These are phyloP conservation scores for Fusarium miscanthi DNA, from an alignment of 2,329 filamentous ascomycete genomes.

Conservation along the genomic window DNA sequence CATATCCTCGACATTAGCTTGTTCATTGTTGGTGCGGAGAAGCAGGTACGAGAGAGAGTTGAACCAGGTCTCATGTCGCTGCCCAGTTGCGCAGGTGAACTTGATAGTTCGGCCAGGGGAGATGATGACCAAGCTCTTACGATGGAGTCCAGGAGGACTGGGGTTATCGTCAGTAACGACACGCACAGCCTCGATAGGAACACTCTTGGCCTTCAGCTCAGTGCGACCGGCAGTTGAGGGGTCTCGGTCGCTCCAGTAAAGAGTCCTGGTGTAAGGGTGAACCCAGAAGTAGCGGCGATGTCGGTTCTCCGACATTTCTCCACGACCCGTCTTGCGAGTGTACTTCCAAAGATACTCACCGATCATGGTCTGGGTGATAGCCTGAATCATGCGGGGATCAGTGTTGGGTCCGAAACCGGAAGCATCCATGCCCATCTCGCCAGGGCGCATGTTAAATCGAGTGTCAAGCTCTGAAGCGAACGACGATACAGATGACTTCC, in stretches of 20 bases:
- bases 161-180: constrained; percentile 96
- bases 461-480: constrained; percentile 95
- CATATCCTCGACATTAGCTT: constrained; percentile 69
- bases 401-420: constrained; percentile 76
- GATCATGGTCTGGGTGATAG: constrained; percentile 99
- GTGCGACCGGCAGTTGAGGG: constrained; percentile 81
- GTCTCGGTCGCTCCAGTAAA: constrained; percentile 97
- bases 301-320: constrained; percentile 86
- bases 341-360: constrained; percentile 99
- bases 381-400: constrained; percentile 98
- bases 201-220: constrained; percentile 85
- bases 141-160: constrained; percentile 91
- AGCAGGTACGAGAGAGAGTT: constrained; percentile 95
- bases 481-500: constrained; percentile 88
- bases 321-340: constrained; percentile 91
- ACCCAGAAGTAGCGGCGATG: constrained; percentile 99
- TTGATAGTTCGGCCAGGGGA: constrained; percentile 90
- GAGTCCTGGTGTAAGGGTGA: constrained; percentile 92
- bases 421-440: constrained; percentile 64
- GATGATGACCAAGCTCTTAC: constrained; percentile 90
- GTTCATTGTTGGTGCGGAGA: constrained; percentile 76
- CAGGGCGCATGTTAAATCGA: constrained; percentile 80
- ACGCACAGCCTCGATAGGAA: constrained; percentile 90
- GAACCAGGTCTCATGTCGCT: constrained; percentile 98
- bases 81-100: constrained; percentile 92